These are phyloP conservation scores for Cornus kousa DNA, from an alignment of 148 eudicot genomes.

Conservation along the genomic window DNA sequence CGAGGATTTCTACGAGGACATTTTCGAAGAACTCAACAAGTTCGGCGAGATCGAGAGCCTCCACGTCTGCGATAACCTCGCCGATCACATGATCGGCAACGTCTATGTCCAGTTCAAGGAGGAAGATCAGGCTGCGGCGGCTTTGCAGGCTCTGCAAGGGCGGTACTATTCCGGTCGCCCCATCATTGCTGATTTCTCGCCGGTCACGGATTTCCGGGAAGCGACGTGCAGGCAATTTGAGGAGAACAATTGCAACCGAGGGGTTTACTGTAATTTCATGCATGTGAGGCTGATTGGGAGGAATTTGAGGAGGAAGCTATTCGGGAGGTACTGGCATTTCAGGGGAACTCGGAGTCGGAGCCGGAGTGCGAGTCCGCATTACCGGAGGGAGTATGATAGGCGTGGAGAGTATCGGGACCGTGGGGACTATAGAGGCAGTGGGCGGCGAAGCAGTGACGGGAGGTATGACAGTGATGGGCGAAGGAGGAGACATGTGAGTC, in stretches of 20 bases:
- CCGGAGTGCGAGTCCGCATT: slow-evolving; percentile 32
- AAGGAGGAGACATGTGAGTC: slow-evolving; percentile 32
- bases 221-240: slow-evolving; percentile 76
- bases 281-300: too few relatives aligned
- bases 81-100: slow-evolving; percentile 84
- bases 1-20: slow-evolving; percentile 71
- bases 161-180: slow-evolving; percentile 70
- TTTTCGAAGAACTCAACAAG: slow-evolving; percentile 63
- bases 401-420: slow-evolving; percentile 19
- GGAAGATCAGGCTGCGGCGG: slow-evolving; percentile 73
- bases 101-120: slow-evolving; percentile 76
- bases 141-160: slow-evolving; percentile 49
- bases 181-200: slow-evolving; percentile 73
- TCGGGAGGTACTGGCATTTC: slow-evolving; percentile 35
- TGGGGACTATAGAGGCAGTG: slow-evolving; percentile 10
- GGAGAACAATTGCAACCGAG: slow-evolving; percentile 73
- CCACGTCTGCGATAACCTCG: slow-evolving; percentile 71
- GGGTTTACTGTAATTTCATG: slow-evolving; percentile 32
- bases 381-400: slow-evolving; percentile 18
- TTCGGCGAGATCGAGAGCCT: slow-evolving; percentile 73
- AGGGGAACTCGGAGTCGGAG: slow-evolving; percentile 39
- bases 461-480: slow-evolving; percentile 19
- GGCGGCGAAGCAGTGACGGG: slow-evolving; percentile 15
- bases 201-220: slow-evolving; percentile 77
- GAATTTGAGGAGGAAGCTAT: slow-evolving; percentile 1